Conservation (phyloP, 805 yeast species). For the Candida methanosorbosa region DNA sequence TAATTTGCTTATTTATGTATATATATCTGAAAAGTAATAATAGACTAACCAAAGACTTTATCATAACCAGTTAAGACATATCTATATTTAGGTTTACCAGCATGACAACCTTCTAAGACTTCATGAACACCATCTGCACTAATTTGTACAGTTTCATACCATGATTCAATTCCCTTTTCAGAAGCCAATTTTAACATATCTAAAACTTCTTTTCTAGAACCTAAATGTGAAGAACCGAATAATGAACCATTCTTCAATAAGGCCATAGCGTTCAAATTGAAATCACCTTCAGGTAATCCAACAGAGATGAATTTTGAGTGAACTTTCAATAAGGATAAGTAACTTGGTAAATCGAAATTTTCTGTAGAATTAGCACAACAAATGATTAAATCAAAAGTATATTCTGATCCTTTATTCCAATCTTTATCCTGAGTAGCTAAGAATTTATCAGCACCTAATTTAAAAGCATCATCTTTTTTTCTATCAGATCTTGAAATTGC, state of each 20-base stretch:
- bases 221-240: conserved; percentile 53
- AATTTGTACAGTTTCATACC: conserved; percentile 55
- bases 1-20: too few species aligned
- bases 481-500: conserved; percentile 43
- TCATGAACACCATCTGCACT: conserved; percentile 41
- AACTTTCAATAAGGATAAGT: conserved; percentile 44
- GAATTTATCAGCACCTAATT: conserved; percentile 50
- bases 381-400: conserved; percentile 41
- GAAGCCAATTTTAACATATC: conserved; percentile 62
- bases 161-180: conserved; percentile 47
- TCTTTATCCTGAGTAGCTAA: conserved; percentile 37
- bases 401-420: conserved; percentile 22
- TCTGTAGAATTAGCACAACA: conserved; percentile 45
- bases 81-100: conserved; percentile 56
- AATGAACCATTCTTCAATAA: conserved; percentile 37
- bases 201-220: conserved; percentile 53
- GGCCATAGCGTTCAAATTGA: conserved; percentile 31
- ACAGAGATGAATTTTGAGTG: conserved; percentile 53
- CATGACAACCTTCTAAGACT: conserved; percentile 45
- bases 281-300: conserved; percentile 53
- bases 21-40: too few species aligned
- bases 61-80: conserved; percentile 52
- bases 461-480: conserved; percentile 43
- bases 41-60: conserved; percentile 28
- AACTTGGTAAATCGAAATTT: conserved; percentile 39